These are phyloP conservation scores for Cryphonectria parasitica DNA, from an alignment of 2,329 filamentous ascomycete genomes.

Conservation along the genomic window DNA sequence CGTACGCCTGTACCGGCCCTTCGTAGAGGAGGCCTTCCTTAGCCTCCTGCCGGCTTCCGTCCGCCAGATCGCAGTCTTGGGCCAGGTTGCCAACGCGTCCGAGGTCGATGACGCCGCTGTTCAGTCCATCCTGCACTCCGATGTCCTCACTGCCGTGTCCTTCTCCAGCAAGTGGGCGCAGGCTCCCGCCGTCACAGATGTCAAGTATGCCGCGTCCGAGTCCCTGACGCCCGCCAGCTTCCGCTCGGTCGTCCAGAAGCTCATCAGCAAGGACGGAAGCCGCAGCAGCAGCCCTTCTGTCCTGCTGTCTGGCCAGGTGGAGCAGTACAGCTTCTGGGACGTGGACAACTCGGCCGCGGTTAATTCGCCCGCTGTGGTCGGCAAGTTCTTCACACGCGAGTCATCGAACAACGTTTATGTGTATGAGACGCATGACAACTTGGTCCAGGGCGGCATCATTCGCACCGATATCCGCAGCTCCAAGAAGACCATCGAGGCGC, in stretches of 20 bases:
- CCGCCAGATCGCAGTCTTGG: constrained; percentile 80
- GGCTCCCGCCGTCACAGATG: constrained; percentile 71
- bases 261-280: constrained; percentile 48
- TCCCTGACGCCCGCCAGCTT: constrained; percentile 60
- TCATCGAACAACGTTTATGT: constrained; percentile 65
- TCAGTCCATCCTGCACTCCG: constrained; percentile 87
- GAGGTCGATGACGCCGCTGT: constrained; percentile 75
- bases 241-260: constrained; percentile 53
- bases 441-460: constrained; percentile 74
- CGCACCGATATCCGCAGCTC: constrained; percentile 86
- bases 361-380: constrained; percentile 64
- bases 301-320: constrained; percentile 58
- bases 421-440: constrained; percentile 68
- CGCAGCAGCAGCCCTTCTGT: constrained; percentile 45
- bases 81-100: constrained; percentile 78
- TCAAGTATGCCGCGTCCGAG: constrained; percentile 83
- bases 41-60: constrained; percentile 76
- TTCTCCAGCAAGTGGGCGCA: constrained; percentile 72
- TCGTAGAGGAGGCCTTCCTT: constrained; percentile 92
- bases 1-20: constrained; percentile 92
- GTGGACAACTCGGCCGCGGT: constrained; percentile 73
- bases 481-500: constrained; percentile 79
- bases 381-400: constrained; percentile 70
- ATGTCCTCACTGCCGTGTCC: constrained; percentile 82
- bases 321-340: constrained; percentile 96